These are phyloP conservation scores for Cryptococcus sp. DNA, from an alignment of 1,284 basidiomycete genomes.

Conservation along the genomic window DNA sequence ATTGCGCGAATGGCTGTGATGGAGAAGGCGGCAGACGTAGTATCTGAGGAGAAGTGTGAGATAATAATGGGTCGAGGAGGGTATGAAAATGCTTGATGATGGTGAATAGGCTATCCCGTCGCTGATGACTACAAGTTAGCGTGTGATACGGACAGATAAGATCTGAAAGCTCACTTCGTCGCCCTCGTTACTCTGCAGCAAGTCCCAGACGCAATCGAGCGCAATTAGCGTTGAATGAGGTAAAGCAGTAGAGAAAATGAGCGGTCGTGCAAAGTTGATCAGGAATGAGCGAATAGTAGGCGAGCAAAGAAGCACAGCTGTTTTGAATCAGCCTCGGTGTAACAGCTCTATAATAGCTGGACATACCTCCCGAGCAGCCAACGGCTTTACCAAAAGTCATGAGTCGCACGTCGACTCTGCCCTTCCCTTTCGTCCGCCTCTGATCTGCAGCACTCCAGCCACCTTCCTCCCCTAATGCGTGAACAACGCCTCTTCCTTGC, in stretches of 20 bases:
- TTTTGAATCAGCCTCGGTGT: neutral
- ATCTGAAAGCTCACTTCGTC: conserved; percentile 58
- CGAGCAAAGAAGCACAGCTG: conserved; percentile 66
- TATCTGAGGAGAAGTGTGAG: conserved; percentile 23
- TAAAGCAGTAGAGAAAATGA: conserved; percentile 86
- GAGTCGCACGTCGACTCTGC: conserved; percentile 56
- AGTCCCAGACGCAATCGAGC: conserved; percentile 72
- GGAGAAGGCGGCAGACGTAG: conserved; percentile 34
- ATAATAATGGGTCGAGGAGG: conserved; percentile 28
- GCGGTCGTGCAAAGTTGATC: conserved; percentile 86
- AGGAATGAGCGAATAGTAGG: conserved; percentile 76
- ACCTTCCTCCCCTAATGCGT: conserved; percentile 37
- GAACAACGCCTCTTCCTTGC: conserved; percentile 62
- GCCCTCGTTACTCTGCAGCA: conserved; percentile 69
- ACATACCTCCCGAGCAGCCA: conserved; percentile 74
- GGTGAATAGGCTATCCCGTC: conserved; percentile 24
- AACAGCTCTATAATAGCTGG: too few relatives aligned
- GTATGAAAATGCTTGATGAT: conserved; percentile 26
- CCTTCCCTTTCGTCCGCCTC: conserved; percentile 50
- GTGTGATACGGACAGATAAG: neutral
- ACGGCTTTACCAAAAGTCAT: conserved; percentile 70
- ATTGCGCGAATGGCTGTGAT: conserved; percentile 22
- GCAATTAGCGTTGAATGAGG: conserved; percentile 73
- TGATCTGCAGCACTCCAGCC: conserved; percentile 56
- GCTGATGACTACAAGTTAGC: conserved; percentile 39